phyloP scores from a whole-genome alignment of 768 basidiomycete species.

The Auriscalpium orientale region DNA sequence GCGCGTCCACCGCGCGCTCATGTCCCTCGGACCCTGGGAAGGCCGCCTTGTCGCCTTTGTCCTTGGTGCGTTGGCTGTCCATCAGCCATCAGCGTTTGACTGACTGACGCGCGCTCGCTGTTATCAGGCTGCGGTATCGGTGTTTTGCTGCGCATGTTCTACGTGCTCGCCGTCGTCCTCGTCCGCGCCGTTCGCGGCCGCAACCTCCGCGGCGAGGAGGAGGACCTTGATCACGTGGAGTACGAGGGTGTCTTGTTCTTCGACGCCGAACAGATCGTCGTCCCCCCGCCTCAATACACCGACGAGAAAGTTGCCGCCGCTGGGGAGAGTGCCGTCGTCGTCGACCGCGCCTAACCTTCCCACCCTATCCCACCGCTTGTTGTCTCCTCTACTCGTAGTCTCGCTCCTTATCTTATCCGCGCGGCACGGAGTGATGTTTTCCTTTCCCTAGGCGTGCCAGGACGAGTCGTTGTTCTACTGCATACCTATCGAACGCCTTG shows the following conservation, averaged over 20 bases:
- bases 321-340: neutral
- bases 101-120: neutral
- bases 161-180: constrained; percentile 57
- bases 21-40: constrained; percentile 74
- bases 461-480: too few relatives aligned
- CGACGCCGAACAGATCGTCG: constrained; percentile 4
- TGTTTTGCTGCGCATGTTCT: constrained; percentile 75
- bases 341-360: too few relatives aligned
- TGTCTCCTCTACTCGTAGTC: too few relatives aligned
- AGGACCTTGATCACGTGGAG: constrained; percentile 6
- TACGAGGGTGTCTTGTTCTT: constrained; percentile 2
- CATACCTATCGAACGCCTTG: too few relatives aligned
- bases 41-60: constrained; percentile 79
- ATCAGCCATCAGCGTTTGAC: neutral
- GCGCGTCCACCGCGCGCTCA: constrained; percentile 59
- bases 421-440: too few relatives aligned
- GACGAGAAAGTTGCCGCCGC: constrained; percentile 1
- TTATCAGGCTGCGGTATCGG: constrained; percentile 72
- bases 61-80: constrained; percentile 43
- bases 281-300: constrained; percentile 2
- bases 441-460: too few relatives aligned
- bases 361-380: too few relatives aligned
- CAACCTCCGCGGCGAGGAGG: constrained; percentile 24
- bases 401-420: too few relatives aligned
- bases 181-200: constrained; percentile 44